phyloP scores from a whole-genome alignment of 1,284 basidiomycete genomes.

The Inonotus obliquus region DNA sequence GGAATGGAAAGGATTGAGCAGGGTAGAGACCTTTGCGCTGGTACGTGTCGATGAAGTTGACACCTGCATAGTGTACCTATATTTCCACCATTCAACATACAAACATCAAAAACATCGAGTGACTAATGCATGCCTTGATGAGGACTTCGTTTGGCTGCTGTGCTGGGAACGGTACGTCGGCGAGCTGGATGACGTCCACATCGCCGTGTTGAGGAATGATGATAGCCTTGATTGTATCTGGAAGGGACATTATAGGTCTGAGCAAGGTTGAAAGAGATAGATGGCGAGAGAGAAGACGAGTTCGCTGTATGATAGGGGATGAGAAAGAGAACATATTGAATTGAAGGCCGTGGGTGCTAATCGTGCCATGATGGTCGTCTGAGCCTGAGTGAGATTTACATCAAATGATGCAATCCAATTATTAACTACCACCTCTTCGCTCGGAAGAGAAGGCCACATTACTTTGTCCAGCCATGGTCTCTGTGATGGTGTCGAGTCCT shows the following conservation, averaged over 20 bases:
- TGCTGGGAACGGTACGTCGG: conserved; percentile 55
- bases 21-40: conserved; percentile 59
- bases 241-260: conserved; percentile 25
- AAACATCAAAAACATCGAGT: not conserved
- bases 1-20: conserved; percentile 58
- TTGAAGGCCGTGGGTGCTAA: not conserved
- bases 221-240: conserved; percentile 43
- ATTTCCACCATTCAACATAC: conserved; percentile 35
- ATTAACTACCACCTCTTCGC: too few species aligned
- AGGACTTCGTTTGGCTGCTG: conserved; percentile 66
- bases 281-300: not conserved
- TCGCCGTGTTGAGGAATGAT: conserved; percentile 56
- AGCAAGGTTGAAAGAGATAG: too few species aligned
- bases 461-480: too few species aligned
- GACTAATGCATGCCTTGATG: conserved; percentile 55
- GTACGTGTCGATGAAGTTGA: conserved; percentile 89
- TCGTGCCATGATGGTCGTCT: not conserved
- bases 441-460: too few species aligned
- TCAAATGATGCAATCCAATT: too few species aligned
- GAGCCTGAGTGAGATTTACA: too few species aligned
- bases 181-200: conserved; percentile 73
- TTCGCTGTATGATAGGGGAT: not conserved
- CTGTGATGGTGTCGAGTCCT: too few species aligned
- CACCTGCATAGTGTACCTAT: conserved; percentile 45
- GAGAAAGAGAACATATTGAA: not conserved